phyloP scores from a whole-genome alignment of 805 yeast species.

The Schwanniomyces sp. region DNA sequence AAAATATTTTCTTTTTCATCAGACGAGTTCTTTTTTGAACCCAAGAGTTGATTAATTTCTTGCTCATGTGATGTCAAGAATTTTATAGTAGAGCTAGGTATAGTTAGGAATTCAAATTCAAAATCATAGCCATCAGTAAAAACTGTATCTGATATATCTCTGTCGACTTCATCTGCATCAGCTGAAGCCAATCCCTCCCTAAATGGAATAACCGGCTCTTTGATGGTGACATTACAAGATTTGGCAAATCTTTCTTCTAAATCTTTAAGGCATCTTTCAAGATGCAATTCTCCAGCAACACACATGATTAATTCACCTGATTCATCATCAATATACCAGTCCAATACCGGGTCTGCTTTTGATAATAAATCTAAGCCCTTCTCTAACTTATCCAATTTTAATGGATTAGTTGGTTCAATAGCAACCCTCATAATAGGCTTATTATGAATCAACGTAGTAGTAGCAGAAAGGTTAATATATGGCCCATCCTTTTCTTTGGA shows the following conservation, averaged over 20 bases:
- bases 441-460: constrained; percentile 50
- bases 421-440: constrained; percentile 95
- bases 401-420: constrained; percentile 88
- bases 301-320: constrained; percentile 92
- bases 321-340: constrained; percentile 74
- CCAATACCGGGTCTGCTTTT: constrained; percentile 93
- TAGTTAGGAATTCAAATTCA: constrained; percentile 57
- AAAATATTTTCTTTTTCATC: not conserved
- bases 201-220: constrained; percentile 93
- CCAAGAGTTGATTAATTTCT: constrained; percentile 35
- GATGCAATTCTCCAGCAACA: constrained; percentile 95
- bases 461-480: constrained; percentile 58
- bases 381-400: constrained; percentile 71
- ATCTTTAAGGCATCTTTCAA: constrained; percentile 93
- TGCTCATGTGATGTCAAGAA: constrained; percentile 50
- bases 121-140: constrained; percentile 46
- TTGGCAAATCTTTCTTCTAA: constrained; percentile 83
- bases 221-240: constrained; percentile 78
- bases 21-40: not conserved
- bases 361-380: constrained; percentile 76
- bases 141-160: constrained; percentile 12
- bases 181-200: constrained; percentile 72
- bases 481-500: constrained; percentile 65
- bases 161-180: constrained; percentile 14
- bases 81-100: constrained; percentile 50